Conservation (phyloP, 352 stramenopile genomes). For the Globisporangium sylvaticum region DNA sequence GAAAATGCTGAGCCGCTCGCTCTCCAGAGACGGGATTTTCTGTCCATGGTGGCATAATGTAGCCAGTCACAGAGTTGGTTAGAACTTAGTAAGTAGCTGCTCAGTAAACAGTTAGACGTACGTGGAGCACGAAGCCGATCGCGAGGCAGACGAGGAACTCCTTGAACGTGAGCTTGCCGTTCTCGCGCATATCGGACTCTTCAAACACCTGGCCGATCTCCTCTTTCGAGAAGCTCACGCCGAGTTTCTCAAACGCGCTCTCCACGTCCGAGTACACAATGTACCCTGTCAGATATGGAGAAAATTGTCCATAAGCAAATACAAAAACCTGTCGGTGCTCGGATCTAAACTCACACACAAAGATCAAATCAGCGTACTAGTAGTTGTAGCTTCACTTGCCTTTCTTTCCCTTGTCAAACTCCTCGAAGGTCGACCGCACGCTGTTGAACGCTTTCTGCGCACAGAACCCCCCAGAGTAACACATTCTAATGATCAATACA, state of each 20-base stretch:
- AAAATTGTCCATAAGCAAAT: background rate
- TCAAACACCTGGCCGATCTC: slow-evolving; percentile 74
- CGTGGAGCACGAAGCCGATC: slow-evolving; percentile 83
- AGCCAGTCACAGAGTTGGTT: background rate
- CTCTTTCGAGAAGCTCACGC: slow-evolving; percentile 64
- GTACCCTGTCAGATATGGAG: slow-evolving; percentile 24
- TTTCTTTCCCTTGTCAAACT: slow-evolving; percentile 57
- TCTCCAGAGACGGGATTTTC: slow-evolving; percentile 78
- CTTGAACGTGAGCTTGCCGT: slow-evolving; percentile 79
- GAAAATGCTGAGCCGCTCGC: slow-evolving; percentile 71
- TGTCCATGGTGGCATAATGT: slow-evolving; percentile 13
- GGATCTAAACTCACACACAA: background rate
- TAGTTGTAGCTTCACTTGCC: slow-evolving; percentile 16
- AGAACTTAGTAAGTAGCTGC: background rate
- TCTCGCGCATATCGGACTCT: slow-evolving; percentile 83
- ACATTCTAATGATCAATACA: too few species aligned
- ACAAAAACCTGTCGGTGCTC: background rate
- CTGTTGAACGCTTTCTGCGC: slow-evolving; percentile 69
- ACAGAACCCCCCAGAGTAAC: too few species aligned
- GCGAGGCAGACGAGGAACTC: slow-evolving; percentile 87
- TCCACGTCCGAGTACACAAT: slow-evolving; percentile 76
- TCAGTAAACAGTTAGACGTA: slow-evolving; percentile 22
- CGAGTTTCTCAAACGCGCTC: slow-evolving; percentile 70
- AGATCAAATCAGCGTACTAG: background rate
- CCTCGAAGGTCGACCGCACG: slow-evolving; percentile 63